Evolutionary conservation across 768 basidiomycete genomes (phyloP).

Genomic region (Naganishia randhawae): DNA sequence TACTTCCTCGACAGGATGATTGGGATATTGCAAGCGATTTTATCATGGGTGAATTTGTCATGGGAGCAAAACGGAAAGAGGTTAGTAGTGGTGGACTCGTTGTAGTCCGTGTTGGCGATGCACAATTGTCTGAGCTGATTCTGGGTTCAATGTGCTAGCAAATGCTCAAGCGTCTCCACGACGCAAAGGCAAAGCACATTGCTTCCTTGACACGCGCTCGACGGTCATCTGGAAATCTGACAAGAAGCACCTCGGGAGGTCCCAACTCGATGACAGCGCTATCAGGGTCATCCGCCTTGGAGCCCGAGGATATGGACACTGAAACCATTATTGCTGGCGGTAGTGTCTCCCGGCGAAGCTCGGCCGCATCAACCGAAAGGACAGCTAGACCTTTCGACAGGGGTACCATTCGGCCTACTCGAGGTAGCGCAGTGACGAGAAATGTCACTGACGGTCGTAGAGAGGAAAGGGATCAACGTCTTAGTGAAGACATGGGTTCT

Average conservation of each 20-base stretch:
- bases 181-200: constrained; percentile 8
- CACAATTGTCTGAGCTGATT: too few relatives aligned
- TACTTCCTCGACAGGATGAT: constrained; percentile 24
- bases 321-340: constrained; percentile 11
- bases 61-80: constrained; percentile 26
- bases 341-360: neutral
- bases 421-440: neutral
- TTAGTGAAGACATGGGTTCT: neutral
- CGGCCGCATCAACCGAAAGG: constrained; percentile 8
- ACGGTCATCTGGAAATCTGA: neutral
- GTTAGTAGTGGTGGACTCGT: too few relatives aligned
- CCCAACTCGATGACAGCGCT: constrained; percentile 12
- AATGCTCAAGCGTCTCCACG: constrained; percentile 19
- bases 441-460: neutral
- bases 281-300: constrained; percentile 1
- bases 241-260: neutral
- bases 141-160: neutral
- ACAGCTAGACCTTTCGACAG: constrained; percentile 10
- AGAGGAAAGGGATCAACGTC: neutral
- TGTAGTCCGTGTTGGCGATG: too few relatives aligned
- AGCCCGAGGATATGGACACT: constrained; percentile 1
- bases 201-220: constrained; percentile 7
- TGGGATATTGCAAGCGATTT: constrained; percentile 29
- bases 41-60: constrained; percentile 13
- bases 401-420: neutral